Conservation (phyloP, 1,284 basidiomycete species). For the Apiotrichum laibachii region DNA sequence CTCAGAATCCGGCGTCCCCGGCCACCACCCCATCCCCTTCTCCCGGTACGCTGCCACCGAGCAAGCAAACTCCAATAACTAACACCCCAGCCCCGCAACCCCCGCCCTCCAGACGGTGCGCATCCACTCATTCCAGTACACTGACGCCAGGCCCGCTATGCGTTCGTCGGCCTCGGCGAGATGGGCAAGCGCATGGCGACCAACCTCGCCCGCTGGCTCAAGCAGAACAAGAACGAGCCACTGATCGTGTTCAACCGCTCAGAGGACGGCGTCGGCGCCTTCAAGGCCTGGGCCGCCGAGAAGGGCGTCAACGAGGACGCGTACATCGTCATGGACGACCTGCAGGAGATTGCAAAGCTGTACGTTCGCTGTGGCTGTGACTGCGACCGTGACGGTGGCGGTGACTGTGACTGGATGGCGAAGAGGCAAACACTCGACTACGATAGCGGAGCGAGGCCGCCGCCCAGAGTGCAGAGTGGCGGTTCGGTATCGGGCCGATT, state of each 20-base stretch:
- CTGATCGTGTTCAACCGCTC: slow-evolving; percentile 51
- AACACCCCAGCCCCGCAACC: background rate
- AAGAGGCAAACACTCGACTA: no score
- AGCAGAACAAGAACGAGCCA: slow-evolving; percentile 34
- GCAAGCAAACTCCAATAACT: background rate
- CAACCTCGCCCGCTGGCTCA: slow-evolving; percentile 43
- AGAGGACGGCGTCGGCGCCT: slow-evolving; percentile 35
- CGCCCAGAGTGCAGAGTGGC: no score
- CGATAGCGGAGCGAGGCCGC: no score
- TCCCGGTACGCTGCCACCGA: slow-evolving; percentile 34
- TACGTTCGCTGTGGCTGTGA: background rate
- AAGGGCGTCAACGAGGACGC: slow-evolving; percentile 31
- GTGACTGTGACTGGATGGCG: no score
- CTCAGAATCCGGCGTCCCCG: background rate
- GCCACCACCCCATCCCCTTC: slow-evolving; percentile 43
- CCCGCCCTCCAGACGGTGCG: background rate
- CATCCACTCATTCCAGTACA: background rate
- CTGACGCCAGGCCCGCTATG: slow-evolving; percentile 32
- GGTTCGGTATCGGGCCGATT: no score
- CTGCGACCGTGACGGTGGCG: no score
- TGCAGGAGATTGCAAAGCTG: slow-evolving; percentile 44
- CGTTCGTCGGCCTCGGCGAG: slow-evolving; percentile 50
- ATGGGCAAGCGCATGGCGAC: slow-evolving; percentile 51
- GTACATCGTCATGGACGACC: slow-evolving; percentile 38
- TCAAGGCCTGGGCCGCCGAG: slow-evolving; percentile 36